Conservation (phyloP, 495 filamentous ascomycete species). For the Penicillium pulvis region DNA sequence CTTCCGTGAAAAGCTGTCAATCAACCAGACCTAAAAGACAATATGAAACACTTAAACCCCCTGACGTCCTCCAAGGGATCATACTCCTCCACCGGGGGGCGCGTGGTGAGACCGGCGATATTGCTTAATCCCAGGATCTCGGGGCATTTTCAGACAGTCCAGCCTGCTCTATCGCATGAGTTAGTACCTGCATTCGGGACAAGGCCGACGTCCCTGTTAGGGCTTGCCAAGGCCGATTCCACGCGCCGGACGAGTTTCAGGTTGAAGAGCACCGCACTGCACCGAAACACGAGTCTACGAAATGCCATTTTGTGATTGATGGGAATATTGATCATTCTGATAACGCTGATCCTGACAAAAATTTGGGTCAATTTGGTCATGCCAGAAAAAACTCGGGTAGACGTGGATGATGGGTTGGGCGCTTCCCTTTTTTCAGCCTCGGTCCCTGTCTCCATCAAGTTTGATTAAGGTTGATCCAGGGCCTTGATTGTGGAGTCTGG, state of each 20-base stretch:
- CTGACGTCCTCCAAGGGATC: slow-evolving; percentile 10
- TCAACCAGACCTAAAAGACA: slow-evolving; percentile 4
- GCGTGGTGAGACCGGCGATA: slow-evolving; percentile 19
- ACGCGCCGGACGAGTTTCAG: slow-evolving; percentile 34
- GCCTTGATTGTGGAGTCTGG: neutral
- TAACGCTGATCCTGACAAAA: neutral
- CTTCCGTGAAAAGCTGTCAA: slow-evolving; percentile 13
- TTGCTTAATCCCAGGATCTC: slow-evolving; percentile 6
- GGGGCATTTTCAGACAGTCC: neutral
- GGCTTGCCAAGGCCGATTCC: slow-evolving; percentile 27
- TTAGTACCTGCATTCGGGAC: slow-evolving; percentile 12
- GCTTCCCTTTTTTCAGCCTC: slow-evolving; percentile 10
- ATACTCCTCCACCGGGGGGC: slow-evolving; percentile 11
- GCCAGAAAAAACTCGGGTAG: neutral
- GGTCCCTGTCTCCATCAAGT: neutral
- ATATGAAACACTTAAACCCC: slow-evolving; percentile 23
- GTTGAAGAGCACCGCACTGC: slow-evolving; percentile 14
- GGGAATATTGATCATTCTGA: slow-evolving; percentile 1
- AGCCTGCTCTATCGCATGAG: slow-evolving; percentile 3
- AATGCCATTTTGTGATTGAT: slow-evolving; percentile 11
- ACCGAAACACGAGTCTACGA: neutral
- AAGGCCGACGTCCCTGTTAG: slow-evolving; percentile 20
- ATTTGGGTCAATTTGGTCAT: neutral
- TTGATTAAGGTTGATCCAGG: slow-evolving; percentile 16
- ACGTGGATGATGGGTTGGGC: slow-evolving; percentile 7